Percentiles rank a stretch among this genome's conserved stretches.
phyloP scores from a whole-genome alignment of 805 yeast species.

The Pichia occidentalis region DNA sequence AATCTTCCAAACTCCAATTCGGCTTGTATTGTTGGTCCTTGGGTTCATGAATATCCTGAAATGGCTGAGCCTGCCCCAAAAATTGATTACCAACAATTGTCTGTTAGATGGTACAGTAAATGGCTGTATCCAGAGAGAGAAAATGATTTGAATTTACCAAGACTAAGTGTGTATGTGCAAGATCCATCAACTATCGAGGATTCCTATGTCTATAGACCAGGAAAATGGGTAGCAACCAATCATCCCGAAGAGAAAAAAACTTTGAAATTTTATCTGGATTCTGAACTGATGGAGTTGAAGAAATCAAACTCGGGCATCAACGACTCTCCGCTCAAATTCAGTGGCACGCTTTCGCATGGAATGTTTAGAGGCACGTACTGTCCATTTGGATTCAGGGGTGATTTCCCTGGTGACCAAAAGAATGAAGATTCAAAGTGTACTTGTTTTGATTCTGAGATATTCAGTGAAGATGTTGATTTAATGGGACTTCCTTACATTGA shows the following conservation, averaged over 20 bases:
- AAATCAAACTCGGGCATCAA: neutral
- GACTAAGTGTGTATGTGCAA: conserved; percentile 36
- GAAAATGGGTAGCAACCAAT: conserved; percentile 34
- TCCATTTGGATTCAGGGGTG: conserved; percentile 42
- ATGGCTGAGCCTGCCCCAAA: conserved; percentile 41
- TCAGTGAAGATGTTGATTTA: conserved; percentile 24
- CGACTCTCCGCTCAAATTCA: conserved; percentile 17
- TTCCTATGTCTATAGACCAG: conserved; percentile 33
- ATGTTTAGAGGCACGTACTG: conserved; percentile 40
- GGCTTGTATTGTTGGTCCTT: conserved; percentile 37
- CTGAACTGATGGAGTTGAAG: conserved; percentile 11
- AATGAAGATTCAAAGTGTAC: conserved; percentile 36
- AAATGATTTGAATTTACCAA: conserved; percentile 28
- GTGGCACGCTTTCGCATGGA: conserved; percentile 37
- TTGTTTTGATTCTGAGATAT: conserved; percentile 30
- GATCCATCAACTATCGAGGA: conserved; percentile 35
- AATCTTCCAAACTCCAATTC: conserved; percentile 36
- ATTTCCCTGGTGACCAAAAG: conserved; percentile 40
- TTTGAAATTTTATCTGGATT: conserved; percentile 14
- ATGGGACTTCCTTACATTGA: conserved; percentile 35
- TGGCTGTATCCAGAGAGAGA: conserved; percentile 29
- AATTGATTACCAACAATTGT: conserved; percentile 38
- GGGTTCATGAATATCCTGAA: conserved; percentile 46
- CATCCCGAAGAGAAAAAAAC: conserved; percentile 14
- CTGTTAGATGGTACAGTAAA: conserved; percentile 36